Percentiles rank a stretch among this genome's conserved stretches.
These are phyloP conservation scores for Ophiocordyceps polyrhachis-furcata DNA, from an alignment of 2,329 filamentous ascomycete genomes.

Conservation along the genomic window DNA sequence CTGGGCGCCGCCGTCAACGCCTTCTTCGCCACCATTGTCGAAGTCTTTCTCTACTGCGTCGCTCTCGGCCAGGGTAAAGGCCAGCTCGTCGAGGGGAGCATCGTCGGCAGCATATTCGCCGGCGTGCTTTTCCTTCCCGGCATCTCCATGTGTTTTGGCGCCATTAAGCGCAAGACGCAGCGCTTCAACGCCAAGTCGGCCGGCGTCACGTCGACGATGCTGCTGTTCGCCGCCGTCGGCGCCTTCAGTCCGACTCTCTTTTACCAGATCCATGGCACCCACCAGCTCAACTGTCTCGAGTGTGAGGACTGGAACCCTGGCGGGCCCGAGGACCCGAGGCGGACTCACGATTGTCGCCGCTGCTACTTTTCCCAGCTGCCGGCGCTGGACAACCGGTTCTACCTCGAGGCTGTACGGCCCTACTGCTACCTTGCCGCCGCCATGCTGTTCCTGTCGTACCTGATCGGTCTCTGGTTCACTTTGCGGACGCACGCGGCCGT, in stretches of 20 bases:
- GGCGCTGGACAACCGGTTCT: constrained; percentile 73
- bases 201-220: constrained; percentile 93
- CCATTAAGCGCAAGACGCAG: constrained; percentile 93
- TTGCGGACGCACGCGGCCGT: constrained; percentile 88
- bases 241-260: constrained; percentile 93
- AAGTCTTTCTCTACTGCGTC: constrained; percentile 94
- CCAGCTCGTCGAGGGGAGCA: constrained; percentile 84
- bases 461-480: constrained; percentile 90
- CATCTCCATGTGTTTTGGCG: constrained; percentile 96
- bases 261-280: constrained; percentile 96
- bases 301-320: constrained; percentile 27
- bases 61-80: constrained; percentile 85
- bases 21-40: constrained; percentile 93
- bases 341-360: constrained; percentile 61
- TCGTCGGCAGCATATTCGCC: constrained; percentile 94
- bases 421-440: constrained; percentile 81
- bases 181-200: constrained; percentile 94
- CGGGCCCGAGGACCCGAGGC: constrained; percentile 14
- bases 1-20: constrained; percentile 93
- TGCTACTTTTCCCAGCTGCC: constrained; percentile 89
- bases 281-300: constrained; percentile 74
- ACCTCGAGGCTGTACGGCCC: constrained; percentile 72
- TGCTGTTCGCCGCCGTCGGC: constrained; percentile 87
- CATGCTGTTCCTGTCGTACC: constrained; percentile 78
- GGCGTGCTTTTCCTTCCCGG: constrained; percentile 90